Percentiles rank a stretch among this genome's conserved stretches.
Conservation (phyloP, 176 grass and related monocot genomes). For the Panicum miliaceum region DNA sequence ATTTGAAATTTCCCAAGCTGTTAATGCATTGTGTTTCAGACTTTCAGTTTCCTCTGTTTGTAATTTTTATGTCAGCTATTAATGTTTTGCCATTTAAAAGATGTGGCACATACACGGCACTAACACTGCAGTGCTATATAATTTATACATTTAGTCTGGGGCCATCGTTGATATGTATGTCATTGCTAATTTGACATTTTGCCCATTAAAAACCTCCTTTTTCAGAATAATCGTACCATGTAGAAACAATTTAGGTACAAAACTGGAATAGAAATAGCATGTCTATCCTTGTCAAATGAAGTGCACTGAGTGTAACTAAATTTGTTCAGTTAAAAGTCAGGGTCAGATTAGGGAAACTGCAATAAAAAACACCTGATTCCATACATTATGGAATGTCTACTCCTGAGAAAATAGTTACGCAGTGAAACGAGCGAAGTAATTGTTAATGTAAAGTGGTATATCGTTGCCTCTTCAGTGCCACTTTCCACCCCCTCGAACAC, state of each 20-base stretch:
- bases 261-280: too few species aligned
- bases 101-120: background rate
- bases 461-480: too few species aligned
- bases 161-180: background rate
- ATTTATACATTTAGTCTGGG: background rate
- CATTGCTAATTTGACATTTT: background rate
- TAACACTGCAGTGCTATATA: background rate
- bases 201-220: background rate
- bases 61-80: background rate
- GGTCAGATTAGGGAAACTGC: background rate
- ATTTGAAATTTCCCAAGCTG: background rate
- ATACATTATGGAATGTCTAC: background rate
- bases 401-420: background rate
- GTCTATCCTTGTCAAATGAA: slow-evolving; percentile 6
- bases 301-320: background rate
- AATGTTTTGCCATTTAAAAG: background rate
- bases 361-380: background rate
- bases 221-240: slow-evolving; percentile 1
- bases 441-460: background rate
- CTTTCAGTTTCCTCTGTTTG: background rate
- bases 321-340: background rate
- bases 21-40: background rate
- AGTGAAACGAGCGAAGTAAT: background rate
- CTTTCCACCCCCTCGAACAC: too few species aligned
- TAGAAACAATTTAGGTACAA: too few species aligned